A percentile compares a stretch with the other conserved stretches of the same genome.
phyloP scores from a whole-genome alignment of 1,284 basidiomycete species.

The Pseudozyma sp. region DNA sequence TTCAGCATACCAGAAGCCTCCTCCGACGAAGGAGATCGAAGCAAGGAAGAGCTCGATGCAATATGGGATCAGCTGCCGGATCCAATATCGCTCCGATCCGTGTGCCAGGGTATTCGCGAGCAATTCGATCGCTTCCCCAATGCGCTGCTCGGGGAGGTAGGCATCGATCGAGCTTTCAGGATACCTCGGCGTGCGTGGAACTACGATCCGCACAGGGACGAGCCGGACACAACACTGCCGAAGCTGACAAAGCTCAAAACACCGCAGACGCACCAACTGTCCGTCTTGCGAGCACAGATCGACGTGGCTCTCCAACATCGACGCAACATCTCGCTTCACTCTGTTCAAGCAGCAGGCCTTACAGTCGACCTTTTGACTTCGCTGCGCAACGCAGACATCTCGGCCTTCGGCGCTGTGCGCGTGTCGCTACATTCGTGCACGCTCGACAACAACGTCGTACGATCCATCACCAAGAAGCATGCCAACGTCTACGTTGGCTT shows the following conservation, averaged over 20 bases:
- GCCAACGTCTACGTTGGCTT: constrained; percentile 63
- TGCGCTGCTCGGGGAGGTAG: constrained; percentile 64
- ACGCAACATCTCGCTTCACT: constrained; percentile 63
- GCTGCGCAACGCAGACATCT: constrained; percentile 27
- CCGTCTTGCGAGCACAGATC: constrained; percentile 57
- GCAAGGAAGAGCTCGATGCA: constrained; percentile 35
- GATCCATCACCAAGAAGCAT: constrained; percentile 49
- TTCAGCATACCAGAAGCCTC: constrained; percentile 12
- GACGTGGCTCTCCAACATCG: constrained; percentile 44
- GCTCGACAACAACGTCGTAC: constrained; percentile 55
- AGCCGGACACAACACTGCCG: neutral
- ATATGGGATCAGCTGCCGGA: constrained; percentile 53
- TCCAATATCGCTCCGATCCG: constrained; percentile 41
- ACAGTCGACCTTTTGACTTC: constrained; percentile 51
- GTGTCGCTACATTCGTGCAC: constrained; percentile 64
- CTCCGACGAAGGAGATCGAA: neutral
- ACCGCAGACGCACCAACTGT: constrained; percentile 59
- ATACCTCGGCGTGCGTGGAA: constrained; percentile 50
- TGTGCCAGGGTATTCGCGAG: constrained; percentile 31
- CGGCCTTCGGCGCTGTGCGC: constrained; percentile 41
- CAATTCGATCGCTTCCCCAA: constrained; percentile 47
- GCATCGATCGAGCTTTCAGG: constrained; percentile 62
- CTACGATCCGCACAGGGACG: constrained; percentile 28
- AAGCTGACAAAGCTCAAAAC: constrained; percentile 56
- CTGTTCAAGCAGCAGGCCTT: constrained; percentile 59